A percentile compares a stretch with the other conserved stretches of the same genome.
phyloP scores from a whole-genome alignment of 208 protist genomes.

The Blastocrithidia nonstop region DNA sequence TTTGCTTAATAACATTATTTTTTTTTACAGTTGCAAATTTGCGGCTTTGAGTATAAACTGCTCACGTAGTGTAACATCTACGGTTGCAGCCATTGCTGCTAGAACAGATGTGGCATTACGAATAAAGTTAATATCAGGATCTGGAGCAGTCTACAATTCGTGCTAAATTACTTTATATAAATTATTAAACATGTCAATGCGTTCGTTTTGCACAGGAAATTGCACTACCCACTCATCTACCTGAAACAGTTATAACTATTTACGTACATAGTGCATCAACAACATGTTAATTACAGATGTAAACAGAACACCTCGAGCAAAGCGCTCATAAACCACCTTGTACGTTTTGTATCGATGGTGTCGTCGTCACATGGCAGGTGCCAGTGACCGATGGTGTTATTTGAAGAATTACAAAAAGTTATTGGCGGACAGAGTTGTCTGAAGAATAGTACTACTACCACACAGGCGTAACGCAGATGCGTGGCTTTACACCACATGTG shows the following conservation, averaged over 20 bases:
- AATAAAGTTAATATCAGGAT: constrained; percentile 69
- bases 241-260: constrained; percentile 27
- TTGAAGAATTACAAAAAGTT: constrained; percentile 54
- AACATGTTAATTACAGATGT: constrained; percentile 30
- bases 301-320: constrained; percentile 56
- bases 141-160: constrained; percentile 31
- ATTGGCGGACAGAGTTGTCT: constrained; percentile 18
- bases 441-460: constrained; percentile 29
- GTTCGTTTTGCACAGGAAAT: constrained; percentile 32
- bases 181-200: constrained; percentile 58
- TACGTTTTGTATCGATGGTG: constrained; percentile 56
- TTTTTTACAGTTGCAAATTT: constrained; percentile 31
- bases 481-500: too few relatives aligned
- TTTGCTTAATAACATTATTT: not conserved
- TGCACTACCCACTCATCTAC: constrained; percentile 28
- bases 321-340: constrained; percentile 64
- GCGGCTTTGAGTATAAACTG: constrained; percentile 55
- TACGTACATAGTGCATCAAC: constrained; percentile 31
- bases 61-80: constrained; percentile 41
- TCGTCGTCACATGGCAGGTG: constrained; percentile 32
- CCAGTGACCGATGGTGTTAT: constrained; percentile 28
- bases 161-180: constrained; percentile 41
- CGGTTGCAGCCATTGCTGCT: constrained; percentile 39
- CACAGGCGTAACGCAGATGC: too few relatives aligned
- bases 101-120: constrained; percentile 46